Conservation (phyloP, 306 rosid genomes). For the Malus orientalis region DNA sequence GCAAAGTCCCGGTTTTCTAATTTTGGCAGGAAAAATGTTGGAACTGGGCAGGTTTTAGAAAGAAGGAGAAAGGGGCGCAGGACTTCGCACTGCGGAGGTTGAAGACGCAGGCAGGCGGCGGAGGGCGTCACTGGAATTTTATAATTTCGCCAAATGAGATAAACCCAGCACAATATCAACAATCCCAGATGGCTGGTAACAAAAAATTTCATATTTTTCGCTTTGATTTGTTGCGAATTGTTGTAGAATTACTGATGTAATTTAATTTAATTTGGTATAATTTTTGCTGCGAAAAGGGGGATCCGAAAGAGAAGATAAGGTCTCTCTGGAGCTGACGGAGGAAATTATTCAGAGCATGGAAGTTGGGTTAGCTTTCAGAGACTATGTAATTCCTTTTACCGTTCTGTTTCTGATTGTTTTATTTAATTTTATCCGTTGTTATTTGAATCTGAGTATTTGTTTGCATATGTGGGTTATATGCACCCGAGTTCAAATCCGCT, state of each 20-base stretch:
- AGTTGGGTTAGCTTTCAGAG: constrained; percentile 92
- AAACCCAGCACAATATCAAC: background rate
- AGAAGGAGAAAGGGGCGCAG: too few species aligned
- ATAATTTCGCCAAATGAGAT: background rate
- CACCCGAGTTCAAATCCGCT: background rate
- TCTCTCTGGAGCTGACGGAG: constrained; percentile 80
- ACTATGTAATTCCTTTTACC: constrained; percentile 43
- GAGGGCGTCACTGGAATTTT: background rate
- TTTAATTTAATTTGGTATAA: background rate
- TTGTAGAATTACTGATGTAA: background rate
- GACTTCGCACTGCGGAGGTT: background rate
- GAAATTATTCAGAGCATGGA: constrained; percentile 97
- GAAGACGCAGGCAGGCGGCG: background rate
- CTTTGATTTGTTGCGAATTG: background rate
- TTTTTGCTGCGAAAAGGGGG: constrained; percentile 32
- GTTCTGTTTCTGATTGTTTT: background rate
- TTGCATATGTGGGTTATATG: background rate
- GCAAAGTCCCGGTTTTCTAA: too few species aligned
- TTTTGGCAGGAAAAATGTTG: background rate
- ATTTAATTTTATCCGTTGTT: background rate
- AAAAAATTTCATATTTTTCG: background rate
- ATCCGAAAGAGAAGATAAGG: constrained; percentile 83
- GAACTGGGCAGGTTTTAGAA: background rate
- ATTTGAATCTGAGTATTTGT: background rate
- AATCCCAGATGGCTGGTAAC: constrained; percentile 44